Conservation (phyloP, 1,139 yeast species). For the Zygosaccharomyces sapae region DNA sequence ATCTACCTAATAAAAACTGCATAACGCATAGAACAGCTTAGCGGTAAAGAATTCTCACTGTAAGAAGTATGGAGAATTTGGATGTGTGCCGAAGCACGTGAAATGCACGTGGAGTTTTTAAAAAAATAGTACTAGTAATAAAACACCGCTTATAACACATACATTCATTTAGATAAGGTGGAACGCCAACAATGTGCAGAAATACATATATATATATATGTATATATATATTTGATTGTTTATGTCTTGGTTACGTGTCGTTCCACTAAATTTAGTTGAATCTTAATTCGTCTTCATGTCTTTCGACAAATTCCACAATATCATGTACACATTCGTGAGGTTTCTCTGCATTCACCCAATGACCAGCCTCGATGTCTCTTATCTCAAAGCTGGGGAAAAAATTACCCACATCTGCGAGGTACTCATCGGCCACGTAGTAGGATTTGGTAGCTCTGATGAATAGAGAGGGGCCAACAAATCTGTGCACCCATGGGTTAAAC, state of each 20-base stretch:
- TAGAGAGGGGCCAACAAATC: constrained; percentile 70
- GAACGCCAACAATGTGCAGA: no score
- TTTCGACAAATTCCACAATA: constrained; percentile 55
- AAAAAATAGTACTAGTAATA: no score
- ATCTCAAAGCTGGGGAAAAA: constrained; percentile 77
- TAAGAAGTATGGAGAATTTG: no score
- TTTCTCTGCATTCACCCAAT: constrained; percentile 83
- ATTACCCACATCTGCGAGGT: constrained; percentile 65
- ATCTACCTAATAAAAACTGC: not conserved
- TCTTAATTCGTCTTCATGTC: constrained; percentile 45
- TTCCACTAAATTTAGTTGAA: not conserved
- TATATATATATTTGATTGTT: no score
- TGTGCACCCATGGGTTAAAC: constrained; percentile 48
- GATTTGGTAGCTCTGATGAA: constrained; percentile 79
- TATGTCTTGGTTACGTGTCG: no score
- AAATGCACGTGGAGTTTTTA: no score
- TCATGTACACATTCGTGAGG: constrained; percentile 63
- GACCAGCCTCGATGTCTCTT: constrained; percentile 77
- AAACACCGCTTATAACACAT: no score
- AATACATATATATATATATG: no score
- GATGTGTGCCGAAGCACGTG: no score
- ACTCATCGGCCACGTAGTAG: constrained; percentile 80
- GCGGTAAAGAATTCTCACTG: not conserved
- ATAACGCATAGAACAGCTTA: not conserved
- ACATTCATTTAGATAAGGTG: no score